A percentile compares a stretch with the other conserved stretches of the same genome.
Conservation (phyloP, 208 protist species). For the Borovskyia barvae region DNA sequence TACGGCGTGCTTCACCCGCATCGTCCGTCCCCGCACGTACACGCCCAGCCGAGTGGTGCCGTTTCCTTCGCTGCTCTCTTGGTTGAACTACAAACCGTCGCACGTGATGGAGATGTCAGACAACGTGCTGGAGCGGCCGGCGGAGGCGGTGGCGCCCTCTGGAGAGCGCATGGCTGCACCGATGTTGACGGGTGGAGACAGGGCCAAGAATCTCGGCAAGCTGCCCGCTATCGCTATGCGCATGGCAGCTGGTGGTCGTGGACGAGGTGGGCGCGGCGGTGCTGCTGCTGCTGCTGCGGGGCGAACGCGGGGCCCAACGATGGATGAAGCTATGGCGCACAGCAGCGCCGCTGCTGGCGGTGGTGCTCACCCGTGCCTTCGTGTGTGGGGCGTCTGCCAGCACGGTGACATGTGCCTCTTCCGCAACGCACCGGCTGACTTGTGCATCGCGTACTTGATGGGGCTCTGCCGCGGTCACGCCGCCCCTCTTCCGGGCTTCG, state of each 20-base stretch:
- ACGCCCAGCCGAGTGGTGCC: slow-evolving; percentile 70
- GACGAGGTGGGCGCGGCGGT: slow-evolving; percentile 4
- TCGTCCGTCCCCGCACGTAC: slow-evolving; percentile 74
- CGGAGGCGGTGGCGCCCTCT: slow-evolving; percentile 81
- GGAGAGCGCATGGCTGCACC: slow-evolving; percentile 55
- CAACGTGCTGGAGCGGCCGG: slow-evolving; percentile 68
- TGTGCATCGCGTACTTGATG: slow-evolving; percentile 80
- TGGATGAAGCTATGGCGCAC: slow-evolving; percentile 18
- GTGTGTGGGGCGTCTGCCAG: slow-evolving; percentile 70
- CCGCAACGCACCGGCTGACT: slow-evolving; percentile 57
- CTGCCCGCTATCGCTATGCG: slow-evolving; percentile 74
- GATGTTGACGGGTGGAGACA: slow-evolving; percentile 37
- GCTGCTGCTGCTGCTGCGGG: neutral
- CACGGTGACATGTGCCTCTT: slow-evolving; percentile 78
- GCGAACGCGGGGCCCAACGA: slow-evolving; percentile 6
- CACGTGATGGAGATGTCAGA: slow-evolving; percentile 61
- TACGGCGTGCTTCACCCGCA: slow-evolving; percentile 68
- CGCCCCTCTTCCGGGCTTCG: neutral
- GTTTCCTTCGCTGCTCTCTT: slow-evolving; percentile 83
- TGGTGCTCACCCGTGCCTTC: slow-evolving; percentile 60
- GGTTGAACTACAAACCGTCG: slow-evolving; percentile 74
- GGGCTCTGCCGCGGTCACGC: slow-evolving; percentile 50
- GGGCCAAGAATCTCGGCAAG: slow-evolving; percentile 40
- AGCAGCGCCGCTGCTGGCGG: neutral
- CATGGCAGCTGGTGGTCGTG: slow-evolving; percentile 22